These are phyloP conservation scores for Ogataea hybrid DNA, from an alignment of 1,139 yeast species.

Conservation along the genomic window DNA sequence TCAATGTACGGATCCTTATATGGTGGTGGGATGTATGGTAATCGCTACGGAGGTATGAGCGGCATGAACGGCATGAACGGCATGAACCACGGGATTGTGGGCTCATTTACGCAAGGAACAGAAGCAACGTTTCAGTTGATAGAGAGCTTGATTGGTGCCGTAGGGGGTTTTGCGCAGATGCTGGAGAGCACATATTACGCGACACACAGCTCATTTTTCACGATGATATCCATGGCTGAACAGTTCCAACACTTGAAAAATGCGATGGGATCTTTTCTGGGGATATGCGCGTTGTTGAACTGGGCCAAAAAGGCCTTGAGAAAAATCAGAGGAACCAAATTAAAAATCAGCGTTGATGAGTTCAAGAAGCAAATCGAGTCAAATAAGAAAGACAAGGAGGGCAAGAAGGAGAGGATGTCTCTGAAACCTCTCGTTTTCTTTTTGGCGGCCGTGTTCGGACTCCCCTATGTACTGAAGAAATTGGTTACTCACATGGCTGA, in stretches of 20 bases:
- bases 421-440: conserved; percentile 83
- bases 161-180: conserved; percentile 98
- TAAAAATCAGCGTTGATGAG: conserved; percentile 55
- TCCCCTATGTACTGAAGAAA: conserved; percentile 82
- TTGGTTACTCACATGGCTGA: conserved; percentile 60
- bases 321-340: conserved; percentile 55
- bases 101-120: conserved; percentile 56
- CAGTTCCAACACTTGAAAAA: conserved; percentile 85
- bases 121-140: conserved; percentile 93
- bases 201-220: conserved; percentile 92
- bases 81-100: conserved; percentile 26
- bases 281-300: conserved; percentile 78
- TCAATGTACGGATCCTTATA: conserved; percentile 14
- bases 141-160: conserved; percentile 90
- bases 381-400: conserved; percentile 10
- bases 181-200: conserved; percentile 98
- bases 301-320: conserved; percentile 63
- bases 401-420: conserved; percentile 50
- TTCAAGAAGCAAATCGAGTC: conserved; percentile 38
- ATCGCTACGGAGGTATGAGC: conserved; percentile 26
- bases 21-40: conserved; percentile 35
- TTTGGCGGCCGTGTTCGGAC: conserved; percentile 86
- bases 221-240: conserved; percentile 94
- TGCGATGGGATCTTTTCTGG: conserved; percentile 81
- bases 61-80: conserved; percentile 22